phyloP scores from a whole-genome alignment of 305 asterid species.

The Fraxinus baroniana region DNA sequence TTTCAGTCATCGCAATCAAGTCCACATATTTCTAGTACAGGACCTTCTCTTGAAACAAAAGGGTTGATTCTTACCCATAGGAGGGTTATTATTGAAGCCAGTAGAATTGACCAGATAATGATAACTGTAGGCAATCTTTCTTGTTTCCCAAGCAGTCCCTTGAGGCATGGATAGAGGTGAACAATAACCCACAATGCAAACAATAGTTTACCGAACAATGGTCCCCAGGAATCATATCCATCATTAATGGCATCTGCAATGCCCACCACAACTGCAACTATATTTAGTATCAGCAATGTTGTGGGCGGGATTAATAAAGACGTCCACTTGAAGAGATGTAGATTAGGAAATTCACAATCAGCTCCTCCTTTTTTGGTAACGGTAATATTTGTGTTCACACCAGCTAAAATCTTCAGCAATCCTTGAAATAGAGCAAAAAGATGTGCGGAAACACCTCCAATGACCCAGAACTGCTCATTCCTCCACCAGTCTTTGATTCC shows the following conservation, averaged over 20 bases:
- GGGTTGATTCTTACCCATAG: background rate
- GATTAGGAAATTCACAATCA: background rate
- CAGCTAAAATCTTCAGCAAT: background rate
- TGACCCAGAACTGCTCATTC: background rate
- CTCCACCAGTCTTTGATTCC: background rate
- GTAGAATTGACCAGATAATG: background rate
- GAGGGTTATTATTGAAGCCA: background rate
- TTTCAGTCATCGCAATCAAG: background rate
- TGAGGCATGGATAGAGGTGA: background rate
- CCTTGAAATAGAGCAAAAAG: constrained; percentile 5
- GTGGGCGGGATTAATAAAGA: background rate
- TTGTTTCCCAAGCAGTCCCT: background rate
- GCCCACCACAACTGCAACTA: constrained; percentile 5
- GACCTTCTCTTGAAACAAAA: background rate
- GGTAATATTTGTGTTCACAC: background rate
- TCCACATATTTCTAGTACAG: background rate
- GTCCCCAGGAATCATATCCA: constrained; percentile 8
- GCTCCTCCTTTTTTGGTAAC: background rate
- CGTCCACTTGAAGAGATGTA: constrained; percentile 10
- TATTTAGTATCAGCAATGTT: background rate
- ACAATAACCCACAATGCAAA: background rate
- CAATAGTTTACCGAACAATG: background rate
- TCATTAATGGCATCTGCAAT: constrained; percentile 2
- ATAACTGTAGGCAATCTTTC: background rate
- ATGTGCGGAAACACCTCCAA: background rate